Evolutionary conservation across 768 basidiomycete species (phyloP), one percentile per base, ranked within the genome.

Genomic region (Lactarius sp.): DNA sequence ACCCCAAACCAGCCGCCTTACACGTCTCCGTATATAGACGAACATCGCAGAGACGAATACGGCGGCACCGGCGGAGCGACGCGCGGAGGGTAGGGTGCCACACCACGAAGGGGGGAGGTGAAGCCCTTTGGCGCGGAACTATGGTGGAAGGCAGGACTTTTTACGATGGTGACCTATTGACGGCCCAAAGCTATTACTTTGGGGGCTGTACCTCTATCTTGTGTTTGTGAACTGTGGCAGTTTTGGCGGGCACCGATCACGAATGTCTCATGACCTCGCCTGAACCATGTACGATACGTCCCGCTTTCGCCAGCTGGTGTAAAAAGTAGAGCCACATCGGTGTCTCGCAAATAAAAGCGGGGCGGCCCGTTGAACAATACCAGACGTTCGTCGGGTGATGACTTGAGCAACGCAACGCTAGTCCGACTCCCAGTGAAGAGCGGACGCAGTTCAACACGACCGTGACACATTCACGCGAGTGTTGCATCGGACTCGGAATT

Each of bases 261-360:
- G 62, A 31, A 53, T 36, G 57, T 63, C 44, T 50, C 57, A 54
- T 54, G 58, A 36, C 52, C 52, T 64, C 27, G 46, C 36, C 16
- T 31, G 37, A 59, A 20, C 41, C 46, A 27, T 59, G 62, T 64
- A 64, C 58, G 57, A 64, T 63, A 59, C 42, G 27, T 39, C 52
- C 39, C 36, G n/a, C 62, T 57, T 49, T 53, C 36, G 6, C 31
- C 51, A 34, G 42, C 42, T 10, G 39, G 22, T 52, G 36, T 59
- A 44, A 52, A 33, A 50, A 54, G 52, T 53, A 46, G 62, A 39
- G 34, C 44, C 33, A 20, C 44, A 42, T 56, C 41, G 41, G 37
- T 12, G 61, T 41, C 20, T 51, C 41, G 50, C 20, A 27, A 36
- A 22, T 14, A 41, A 37, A 18, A 27, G 31, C 7, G n/a, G 22